Percentiles rank a stretch among this genome's conserved stretches.
These are phyloP conservation scores for Microsporum canis DNA, from an alignment of 2,329 filamentous ascomycete genomes.

Conservation along the genomic window DNA sequence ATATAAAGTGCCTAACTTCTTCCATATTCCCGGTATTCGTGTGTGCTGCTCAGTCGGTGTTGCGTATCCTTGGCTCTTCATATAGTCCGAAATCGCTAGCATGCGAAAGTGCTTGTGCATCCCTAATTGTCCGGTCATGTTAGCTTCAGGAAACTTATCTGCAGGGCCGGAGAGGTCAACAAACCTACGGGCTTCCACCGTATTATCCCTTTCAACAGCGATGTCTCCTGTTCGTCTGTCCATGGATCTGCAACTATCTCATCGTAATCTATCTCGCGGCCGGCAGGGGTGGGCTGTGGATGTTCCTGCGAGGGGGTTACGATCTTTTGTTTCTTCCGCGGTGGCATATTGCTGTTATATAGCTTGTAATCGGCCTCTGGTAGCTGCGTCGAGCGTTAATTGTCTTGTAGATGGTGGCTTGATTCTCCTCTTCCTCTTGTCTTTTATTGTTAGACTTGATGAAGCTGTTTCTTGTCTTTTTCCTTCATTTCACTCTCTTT, in stretches of 20 bases:
- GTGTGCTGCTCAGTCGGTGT: slow-evolving; percentile 59
- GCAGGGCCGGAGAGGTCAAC: slow-evolving; percentile 14
- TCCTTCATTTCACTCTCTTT: not conserved
- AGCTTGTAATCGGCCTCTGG: not conserved
- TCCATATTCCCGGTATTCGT: slow-evolving; percentile 82
- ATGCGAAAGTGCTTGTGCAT: slow-evolving; percentile 93
- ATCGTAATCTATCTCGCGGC: slow-evolving; percentile 33
- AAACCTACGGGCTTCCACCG: slow-evolving; percentile 90
- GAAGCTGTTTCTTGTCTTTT: not conserved
- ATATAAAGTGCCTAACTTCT: slow-evolving; percentile 71
- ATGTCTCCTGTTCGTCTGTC: slow-evolving; percentile 92
- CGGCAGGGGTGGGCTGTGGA: slow-evolving; percentile 11
- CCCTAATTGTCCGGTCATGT: slow-evolving; percentile 38
- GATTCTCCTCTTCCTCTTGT: not conserved
- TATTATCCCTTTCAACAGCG: slow-evolving; percentile 84
- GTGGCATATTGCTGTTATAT: slow-evolving; percentile 27
- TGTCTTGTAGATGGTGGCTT: not conserved
- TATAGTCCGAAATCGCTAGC: slow-evolving; percentile 68
- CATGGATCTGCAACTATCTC: slow-evolving; percentile 56
- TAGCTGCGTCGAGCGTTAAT: not conserved
- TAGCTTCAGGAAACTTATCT: not conserved
- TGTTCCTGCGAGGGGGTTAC: slow-evolving; percentile 14
- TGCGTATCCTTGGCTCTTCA: slow-evolving; percentile 69
- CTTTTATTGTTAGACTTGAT: not conserved
- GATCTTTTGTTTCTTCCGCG: slow-evolving; percentile 52